These are phyloP conservation scores for Taxawa tesnikishii DNA, from an alignment of 2,329 filamentous ascomycete species.

Conservation along the genomic window DNA sequence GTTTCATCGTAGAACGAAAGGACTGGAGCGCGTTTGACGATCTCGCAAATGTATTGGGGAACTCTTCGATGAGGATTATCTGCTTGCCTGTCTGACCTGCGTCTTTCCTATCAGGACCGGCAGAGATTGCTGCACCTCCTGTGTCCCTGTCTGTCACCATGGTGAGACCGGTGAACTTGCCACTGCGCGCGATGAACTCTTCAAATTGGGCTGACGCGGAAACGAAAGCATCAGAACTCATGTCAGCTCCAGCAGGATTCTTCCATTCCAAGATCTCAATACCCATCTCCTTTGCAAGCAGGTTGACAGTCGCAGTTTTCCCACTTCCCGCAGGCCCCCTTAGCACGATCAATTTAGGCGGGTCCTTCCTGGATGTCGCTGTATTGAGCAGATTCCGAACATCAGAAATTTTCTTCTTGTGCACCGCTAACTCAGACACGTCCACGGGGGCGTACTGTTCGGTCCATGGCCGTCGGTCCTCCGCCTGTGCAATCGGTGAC, in stretches of 20 bases:
- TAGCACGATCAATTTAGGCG: constrained; percentile 65
- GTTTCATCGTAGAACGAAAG: constrained; percentile 60
- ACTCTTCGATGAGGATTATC: constrained; percentile 36
- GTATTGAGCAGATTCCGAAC: constrained; percentile 72
- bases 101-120: constrained; percentile 4
- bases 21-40: constrained; percentile 31
- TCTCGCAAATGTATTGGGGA: constrained; percentile 36
- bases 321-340: constrained; percentile 86
- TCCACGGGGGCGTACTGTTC: constrained; percentile 67
- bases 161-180: constrained; percentile 65
- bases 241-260: constrained; percentile 58
- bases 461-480: constrained; percentile 68
- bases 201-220: constrained; percentile 76
- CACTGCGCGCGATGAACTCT: constrained; percentile 74
- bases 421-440: constrained; percentile 77
- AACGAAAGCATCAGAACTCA: constrained; percentile 48
- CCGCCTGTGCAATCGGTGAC: constrained; percentile 17
- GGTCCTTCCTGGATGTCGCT: constrained; percentile 33
- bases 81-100: constrained; percentile 13
- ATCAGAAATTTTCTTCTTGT: constrained; percentile 86
- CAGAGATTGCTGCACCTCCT: constrained; percentile 7
- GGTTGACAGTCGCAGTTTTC: constrained; percentile 75
- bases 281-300: constrained; percentile 66
- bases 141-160: constrained; percentile 15
- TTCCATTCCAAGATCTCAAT: constrained; percentile 81